phyloP scores from a whole-genome alignment of 2,329 filamentous ascomycete genomes.

The Neonectria punicea region DNA sequence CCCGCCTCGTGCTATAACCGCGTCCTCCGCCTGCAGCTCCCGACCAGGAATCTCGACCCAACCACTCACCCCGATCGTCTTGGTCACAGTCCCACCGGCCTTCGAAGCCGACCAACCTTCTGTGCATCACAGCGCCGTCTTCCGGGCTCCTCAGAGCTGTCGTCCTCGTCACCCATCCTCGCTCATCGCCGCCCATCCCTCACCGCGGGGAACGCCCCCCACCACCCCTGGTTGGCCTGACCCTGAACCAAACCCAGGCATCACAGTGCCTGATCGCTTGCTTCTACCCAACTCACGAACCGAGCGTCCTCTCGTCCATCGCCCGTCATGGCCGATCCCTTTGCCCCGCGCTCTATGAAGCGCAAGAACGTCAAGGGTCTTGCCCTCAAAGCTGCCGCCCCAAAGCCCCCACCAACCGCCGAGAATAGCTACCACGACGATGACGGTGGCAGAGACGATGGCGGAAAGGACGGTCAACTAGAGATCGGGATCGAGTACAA shows the following conservation, averaged over 20 bases:
- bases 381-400: conserved; percentile 82
- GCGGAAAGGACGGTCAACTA: conserved; percentile 70
- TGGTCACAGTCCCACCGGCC: conserved; percentile 9
- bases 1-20: conserved; percentile 16
- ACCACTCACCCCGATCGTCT: conserved; percentile 26
- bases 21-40: conserved; percentile 20
- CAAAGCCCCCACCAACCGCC: conserved; percentile 77
- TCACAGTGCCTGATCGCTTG: conserved; percentile 16
- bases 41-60: conserved; percentile 19
- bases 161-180: conserved; percentile 13
- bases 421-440: conserved; percentile 74
- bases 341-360: conserved; percentile 87
- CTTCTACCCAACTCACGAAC: conserved; percentile 6
- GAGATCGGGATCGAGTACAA: conserved; percentile 99
- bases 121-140: conserved; percentile 18
- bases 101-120: conserved; percentile 16
- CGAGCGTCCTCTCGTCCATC: conserved; percentile 16
- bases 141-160: conserved; percentile 12
- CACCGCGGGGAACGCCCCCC: conserved; percentile 32
- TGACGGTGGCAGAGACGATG: conserved; percentile 68
- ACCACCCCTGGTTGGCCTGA: conserved; percentile 32
- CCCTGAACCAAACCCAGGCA: conserved; percentile 25
- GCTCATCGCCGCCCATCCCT: conserved; percentile 20
- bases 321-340: conserved; percentile 68
- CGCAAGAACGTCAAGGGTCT: conserved; percentile 99